Percentiles rank a stretch among this genome's conserved stretches.
Conservation (phyloP, 805 yeast genomes). For the Candida sakaeoensis region DNA sequence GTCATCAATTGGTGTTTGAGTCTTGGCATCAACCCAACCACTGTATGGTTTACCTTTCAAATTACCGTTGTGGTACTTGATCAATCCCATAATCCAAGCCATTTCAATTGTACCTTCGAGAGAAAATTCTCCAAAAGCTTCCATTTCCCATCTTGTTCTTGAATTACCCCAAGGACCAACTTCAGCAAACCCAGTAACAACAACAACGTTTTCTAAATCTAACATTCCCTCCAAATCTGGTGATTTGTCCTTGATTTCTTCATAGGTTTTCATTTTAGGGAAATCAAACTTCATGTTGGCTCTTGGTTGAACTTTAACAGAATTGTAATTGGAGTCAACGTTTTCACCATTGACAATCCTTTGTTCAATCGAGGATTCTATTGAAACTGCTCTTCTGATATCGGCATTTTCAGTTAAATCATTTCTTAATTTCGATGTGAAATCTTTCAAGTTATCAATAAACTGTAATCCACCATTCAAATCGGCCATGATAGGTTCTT, state of each 20-base stretch:
- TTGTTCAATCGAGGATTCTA: slow-evolving; percentile 88
- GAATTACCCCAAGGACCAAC: slow-evolving; percentile 99
- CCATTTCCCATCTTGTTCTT: slow-evolving; percentile 99
- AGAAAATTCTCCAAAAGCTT: slow-evolving; percentile 89
- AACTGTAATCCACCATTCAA: slow-evolving; percentile 98
- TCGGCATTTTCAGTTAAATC: slow-evolving; percentile 80
- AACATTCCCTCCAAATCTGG: slow-evolving; percentile 85
- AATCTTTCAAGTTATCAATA: slow-evolving; percentile 85
- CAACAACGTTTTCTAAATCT: slow-evolving; percentile 88
- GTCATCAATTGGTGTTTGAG: slow-evolving; percentile 90
- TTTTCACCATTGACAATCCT: slow-evolving; percentile 79
- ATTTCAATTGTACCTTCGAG: slow-evolving; percentile 97
- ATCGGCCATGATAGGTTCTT: slow-evolving; percentile 94
- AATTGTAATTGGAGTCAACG: slow-evolving; percentile 81
- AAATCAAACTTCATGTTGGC: slow-evolving; percentile 91
- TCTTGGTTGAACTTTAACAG: slow-evolving; percentile 82
- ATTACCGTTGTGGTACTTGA: slow-evolving; percentile 90
- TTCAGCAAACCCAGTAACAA: slow-evolving; percentile 96
- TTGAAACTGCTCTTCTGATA: slow-evolving; percentile 90
- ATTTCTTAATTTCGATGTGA: slow-evolving; percentile 74
- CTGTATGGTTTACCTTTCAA: slow-evolving; percentile 87
- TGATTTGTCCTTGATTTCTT: slow-evolving; percentile 62
- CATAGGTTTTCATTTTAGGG: slow-evolving; percentile 81
- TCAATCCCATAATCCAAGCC: slow-evolving; percentile 99
- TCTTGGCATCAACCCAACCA: slow-evolving; percentile 97